A percentile compares a stretch with the other conserved stretches of the same genome.
These are phyloP conservation scores for Blastobotrys apis DNA, from an alignment of 1,139 yeast species.

Conservation along the genomic window DNA sequence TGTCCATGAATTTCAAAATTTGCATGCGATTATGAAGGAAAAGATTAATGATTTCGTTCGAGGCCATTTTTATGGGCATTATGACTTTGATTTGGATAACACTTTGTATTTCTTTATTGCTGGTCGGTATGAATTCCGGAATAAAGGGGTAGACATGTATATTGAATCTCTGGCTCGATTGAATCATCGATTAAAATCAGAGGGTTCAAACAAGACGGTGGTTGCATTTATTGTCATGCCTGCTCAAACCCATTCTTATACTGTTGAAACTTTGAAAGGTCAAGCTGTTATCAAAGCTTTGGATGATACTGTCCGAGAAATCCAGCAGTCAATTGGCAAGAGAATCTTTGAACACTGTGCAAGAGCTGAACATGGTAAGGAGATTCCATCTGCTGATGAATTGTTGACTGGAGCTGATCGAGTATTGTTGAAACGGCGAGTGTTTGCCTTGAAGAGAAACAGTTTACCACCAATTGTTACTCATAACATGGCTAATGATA, in stretches of 20 bases:
- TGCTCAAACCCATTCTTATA: slow-evolving; percentile 87
- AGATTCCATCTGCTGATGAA: slow-evolving; percentile 67
- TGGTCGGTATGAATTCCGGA: slow-evolving; percentile 94
- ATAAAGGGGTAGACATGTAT: slow-evolving; percentile 94
- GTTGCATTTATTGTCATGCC: slow-evolving; percentile 99
- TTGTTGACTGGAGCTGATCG: slow-evolving; percentile 84
- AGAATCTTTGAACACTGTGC: slow-evolving; percentile 90
- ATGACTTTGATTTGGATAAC: slow-evolving; percentile 90
- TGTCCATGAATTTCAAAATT: slow-evolving; percentile 94
- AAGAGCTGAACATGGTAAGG: slow-evolving; percentile 60
- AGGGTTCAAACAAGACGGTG: slow-evolving; percentile 83
- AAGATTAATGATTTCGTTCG: slow-evolving; percentile 91
- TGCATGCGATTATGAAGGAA: slow-evolving; percentile 87
- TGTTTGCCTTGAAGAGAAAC: slow-evolving; percentile 85
- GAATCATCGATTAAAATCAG: slow-evolving; percentile 77
- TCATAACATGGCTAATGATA: slow-evolving; percentile 95
- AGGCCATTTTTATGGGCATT: slow-evolving; percentile 96
- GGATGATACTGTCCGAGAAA: slow-evolving; percentile 84
- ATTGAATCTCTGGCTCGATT: slow-evolving; percentile 90
- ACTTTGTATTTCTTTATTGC: slow-evolving; percentile 94
- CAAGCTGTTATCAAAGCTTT: slow-evolving; percentile 93
- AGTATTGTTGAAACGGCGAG: slow-evolving; percentile 85
- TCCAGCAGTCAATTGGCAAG: slow-evolving; percentile 82
- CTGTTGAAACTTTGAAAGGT: slow-evolving; percentile 92
- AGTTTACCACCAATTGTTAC: slow-evolving; percentile 93